Evolutionary conservation across 805 yeast species (phyloP), one percentile per base, ranked within the genome.

Genomic region (Danielozyma ontarioensis): DNA sequence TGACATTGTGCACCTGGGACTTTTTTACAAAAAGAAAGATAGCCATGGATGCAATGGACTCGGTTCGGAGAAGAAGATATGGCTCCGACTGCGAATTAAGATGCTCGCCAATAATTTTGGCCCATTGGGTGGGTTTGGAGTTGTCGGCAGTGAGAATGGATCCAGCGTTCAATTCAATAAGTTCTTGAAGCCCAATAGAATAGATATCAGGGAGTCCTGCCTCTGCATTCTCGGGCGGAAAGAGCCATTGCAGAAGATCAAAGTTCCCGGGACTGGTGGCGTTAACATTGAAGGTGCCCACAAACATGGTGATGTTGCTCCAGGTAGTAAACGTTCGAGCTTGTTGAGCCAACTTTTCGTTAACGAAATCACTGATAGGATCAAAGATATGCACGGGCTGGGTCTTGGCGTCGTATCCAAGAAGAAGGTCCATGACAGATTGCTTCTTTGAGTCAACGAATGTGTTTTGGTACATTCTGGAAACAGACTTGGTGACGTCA

Each of bases 401-500:
- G 28, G 78, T 76, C 28, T 57, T 54, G 12, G 83, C 81, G 29
- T 82, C 72, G 40, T 87, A 74, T 2, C 99, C 99, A 22, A 93
- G 68, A 27, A 90, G 59, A 4, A 84, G 68, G 54, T 90, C 98
- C 40, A 89, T 89, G 2, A 88, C 83, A n/a, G 78, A 75, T 53
- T 93, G 99, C 41, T 88, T 84, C 27, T 79, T 80, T 47, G 84
- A 84, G 59, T 93, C 99, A 49, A 87, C 89, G 59, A 93, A 93
- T 42, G 94, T 90, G 61, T 93, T 93, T 54, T 93, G 90, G 56
- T 93, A 93, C 76, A 93, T 79, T 58, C 99, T 72, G 27, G 95
- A 81, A 6, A 93, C 96, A 0, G 96, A 86, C 59, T 93, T 93
- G 1, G 97, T 88, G 3, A 94, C 96, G 61, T 93, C 99, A 0